phyloP scores from a whole-genome alignment of 768 basidiomycete genomes.

The Boletus vermiculosoides region DNA sequence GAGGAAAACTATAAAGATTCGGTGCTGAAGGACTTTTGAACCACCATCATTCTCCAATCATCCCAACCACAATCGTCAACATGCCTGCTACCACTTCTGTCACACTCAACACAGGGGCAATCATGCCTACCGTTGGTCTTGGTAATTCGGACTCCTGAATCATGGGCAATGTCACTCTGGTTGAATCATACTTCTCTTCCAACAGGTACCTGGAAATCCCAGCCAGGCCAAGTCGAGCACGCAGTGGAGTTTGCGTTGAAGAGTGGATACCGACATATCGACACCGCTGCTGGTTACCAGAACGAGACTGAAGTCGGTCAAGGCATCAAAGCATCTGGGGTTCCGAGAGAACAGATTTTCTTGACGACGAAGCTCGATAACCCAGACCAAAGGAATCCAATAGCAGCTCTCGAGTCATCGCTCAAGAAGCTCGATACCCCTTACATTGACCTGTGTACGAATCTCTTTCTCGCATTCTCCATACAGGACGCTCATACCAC shows the following conservation, averaged over 20 bases:
- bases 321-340: constrained; percentile 72
- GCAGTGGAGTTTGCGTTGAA: constrained; percentile 76
- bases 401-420: constrained; percentile 65
- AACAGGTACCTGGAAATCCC: constrained; percentile 76
- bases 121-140: constrained; percentile 74
- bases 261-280: constrained; percentile 71
- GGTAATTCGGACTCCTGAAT: constrained; percentile 36
- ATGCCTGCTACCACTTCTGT: constrained; percentile 53
- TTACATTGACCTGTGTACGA: constrained; percentile 77
- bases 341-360: constrained; percentile 73
- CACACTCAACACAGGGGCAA: constrained; percentile 73
- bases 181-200: neutral
- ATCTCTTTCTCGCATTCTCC: neutral
- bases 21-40: neutral
- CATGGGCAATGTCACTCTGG: neutral
- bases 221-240: constrained; percentile 64
- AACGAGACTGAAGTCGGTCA: constrained; percentile 83
- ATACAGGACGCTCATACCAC: neutral
- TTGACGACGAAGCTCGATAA: constrained; percentile 75
- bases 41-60: neutral
- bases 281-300: constrained; percentile 65
- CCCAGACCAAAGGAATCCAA: constrained; percentile 56
- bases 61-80: neutral
- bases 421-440: constrained; percentile 65
- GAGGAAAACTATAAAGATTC: constrained; percentile 5